Evolutionary conservation across 352 stramenopile species (phyloP).

Genomic region (Aphanomyces invadans): DNA sequence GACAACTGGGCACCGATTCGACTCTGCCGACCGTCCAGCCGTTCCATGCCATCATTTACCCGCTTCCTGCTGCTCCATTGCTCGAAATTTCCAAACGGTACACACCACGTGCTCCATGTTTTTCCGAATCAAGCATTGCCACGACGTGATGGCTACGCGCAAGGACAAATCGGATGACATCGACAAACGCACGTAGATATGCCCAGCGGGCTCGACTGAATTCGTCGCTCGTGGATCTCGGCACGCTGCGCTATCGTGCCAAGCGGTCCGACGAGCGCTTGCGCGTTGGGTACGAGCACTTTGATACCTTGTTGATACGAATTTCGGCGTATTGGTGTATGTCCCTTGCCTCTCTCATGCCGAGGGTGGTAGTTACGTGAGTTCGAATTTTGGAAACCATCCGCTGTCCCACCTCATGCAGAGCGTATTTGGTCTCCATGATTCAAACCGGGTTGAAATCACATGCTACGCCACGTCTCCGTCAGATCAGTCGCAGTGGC

Average conservation of each 20-base stretch:
- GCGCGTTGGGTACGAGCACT: conserved; percentile 57
- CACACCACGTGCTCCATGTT: neutral
- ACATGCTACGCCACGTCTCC: conserved; percentile 84
- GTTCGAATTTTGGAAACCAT: conserved; percentile 88
- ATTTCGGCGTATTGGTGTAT: no score
- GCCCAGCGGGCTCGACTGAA: conserved; percentile 82
- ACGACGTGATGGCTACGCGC: no score
- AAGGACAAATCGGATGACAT: no score
- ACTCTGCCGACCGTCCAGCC: conserved; percentile 85
- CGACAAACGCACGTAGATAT: no score
- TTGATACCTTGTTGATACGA: no score
- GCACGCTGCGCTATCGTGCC: conserved; percentile 54
- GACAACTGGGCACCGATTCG: conserved; percentile 46
- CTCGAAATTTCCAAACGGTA: conserved; percentile 70
- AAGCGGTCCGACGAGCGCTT: conserved; percentile 62
- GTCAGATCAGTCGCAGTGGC: conserved; percentile 75
- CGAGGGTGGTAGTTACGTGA: conserved; percentile 55
- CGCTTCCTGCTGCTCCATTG: conserved; percentile 67
- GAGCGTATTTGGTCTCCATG: conserved; percentile 85
- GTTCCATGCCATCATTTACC: conserved; percentile 90
- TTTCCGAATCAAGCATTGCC: no score
- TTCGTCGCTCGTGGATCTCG: conserved; percentile 78
- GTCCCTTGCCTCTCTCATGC: neutral
- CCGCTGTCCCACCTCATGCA: conserved; percentile 88
- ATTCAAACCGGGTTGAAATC: conserved; percentile 79